Base-by-base conservation (phyloP, 2,329 filamentous ascomycete species). In the Fusarium begoniae region DNA sequence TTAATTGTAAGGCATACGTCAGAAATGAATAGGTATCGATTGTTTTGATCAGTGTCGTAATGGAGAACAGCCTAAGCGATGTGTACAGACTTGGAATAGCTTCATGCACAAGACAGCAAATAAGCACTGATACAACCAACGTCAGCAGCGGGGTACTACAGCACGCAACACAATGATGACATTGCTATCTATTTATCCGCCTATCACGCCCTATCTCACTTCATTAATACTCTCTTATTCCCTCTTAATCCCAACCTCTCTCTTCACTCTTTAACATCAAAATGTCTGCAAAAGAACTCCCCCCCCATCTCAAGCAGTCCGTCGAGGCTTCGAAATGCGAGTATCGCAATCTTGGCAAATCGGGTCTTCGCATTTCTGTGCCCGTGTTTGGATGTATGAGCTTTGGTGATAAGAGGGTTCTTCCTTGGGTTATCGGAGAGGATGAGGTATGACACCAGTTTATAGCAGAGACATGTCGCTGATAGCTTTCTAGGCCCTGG, bases 321-420 rank as follows among this genome's bases (percentile, higher is more conserved):
- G 12, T 75, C 6, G 61, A 67, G 17, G 45, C 64, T 6, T 73
- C 72, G 2, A 75, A 60, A 30, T 75, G 72, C 50, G 72, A 75
- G 18, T 75, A 75, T 48, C 72, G 72, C 9, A 74, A 73, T 2
- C 3, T 75, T 0, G 72, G 72, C 1, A 70, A 67, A 50, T 75
- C 72, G 0, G 72, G 72, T 0, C 10, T 75, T 1, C 69, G 72
- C 1, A 58, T 75, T 10, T 75, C 72, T 0, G 72, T 75, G 0
- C 72, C 72, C 0, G 48, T 75, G 0, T 75, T 75, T 57, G 72
- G 72, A 14, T 75, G 72, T 0, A 75, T 75, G 72, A 75, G 72
- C 4, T 73, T 75, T 8, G 72, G 72, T 0, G 72, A 75, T 3
- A 73, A 73, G 28, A 60, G 58, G 4, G 48, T 35, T 1, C 30